phyloP scores from a whole-genome alignment of 495 filamentous ascomycete species.

The Elaphomyces granulatus region DNA sequence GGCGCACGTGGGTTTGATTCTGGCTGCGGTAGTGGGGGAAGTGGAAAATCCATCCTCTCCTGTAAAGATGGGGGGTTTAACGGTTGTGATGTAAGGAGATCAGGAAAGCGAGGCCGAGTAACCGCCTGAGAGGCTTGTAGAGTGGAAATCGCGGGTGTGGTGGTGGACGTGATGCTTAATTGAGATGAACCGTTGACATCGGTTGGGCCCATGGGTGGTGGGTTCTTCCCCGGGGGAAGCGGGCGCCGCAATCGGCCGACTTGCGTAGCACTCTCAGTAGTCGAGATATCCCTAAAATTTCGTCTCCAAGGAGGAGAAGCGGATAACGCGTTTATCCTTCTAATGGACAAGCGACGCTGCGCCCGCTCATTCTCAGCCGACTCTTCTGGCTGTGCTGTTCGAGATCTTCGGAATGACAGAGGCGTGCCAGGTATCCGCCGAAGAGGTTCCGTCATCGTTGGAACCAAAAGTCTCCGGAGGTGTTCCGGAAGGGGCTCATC shows the following conservation, averaged over 20 bases:
- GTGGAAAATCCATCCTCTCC: not conserved
- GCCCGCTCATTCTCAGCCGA: conserved; percentile 7
- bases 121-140: not conserved
- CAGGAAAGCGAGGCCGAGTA: not conserved
- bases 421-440: conserved; percentile 4
- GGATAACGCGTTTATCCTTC: conserved; percentile 20
- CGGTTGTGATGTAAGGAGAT: not conserved
- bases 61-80: not conserved
- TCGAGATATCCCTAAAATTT: conserved; percentile 9
- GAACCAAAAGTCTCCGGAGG: conserved; percentile 26
- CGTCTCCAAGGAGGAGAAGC: conserved; percentile 13
- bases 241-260: not conserved
- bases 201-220: not conserved
- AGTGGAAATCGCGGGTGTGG: too few relatives aligned
- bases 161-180: not conserved
- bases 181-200: not conserved
- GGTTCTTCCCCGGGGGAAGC: conserved; percentile 5
- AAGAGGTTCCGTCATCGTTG: conserved; percentile 10
- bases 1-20: too few relatives aligned
- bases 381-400: conserved; percentile 8
- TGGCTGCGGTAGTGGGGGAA: not conserved
- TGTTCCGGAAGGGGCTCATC: conserved; percentile 44
- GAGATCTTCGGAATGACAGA: conserved; percentile 12
- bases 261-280: conserved; percentile 1
- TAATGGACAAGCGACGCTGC: conserved; percentile 16